phyloP scores from a whole-genome alignment of 2,329 filamentous ascomycete genomes.

The Eutypella sp. region DNA sequence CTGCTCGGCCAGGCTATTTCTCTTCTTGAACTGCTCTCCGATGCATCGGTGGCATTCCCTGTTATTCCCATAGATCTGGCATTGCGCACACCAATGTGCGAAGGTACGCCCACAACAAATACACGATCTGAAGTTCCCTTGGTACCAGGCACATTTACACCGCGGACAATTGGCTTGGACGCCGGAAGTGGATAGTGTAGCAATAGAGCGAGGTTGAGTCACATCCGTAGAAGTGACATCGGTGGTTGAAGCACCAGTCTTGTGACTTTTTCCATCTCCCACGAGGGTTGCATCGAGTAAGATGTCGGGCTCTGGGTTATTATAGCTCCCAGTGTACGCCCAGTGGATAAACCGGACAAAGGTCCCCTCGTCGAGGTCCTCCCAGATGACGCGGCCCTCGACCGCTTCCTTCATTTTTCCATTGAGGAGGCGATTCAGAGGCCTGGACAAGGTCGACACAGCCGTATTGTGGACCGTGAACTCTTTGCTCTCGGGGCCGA shows the following conservation, averaged over 20 bases:
- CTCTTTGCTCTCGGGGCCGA: neutral
- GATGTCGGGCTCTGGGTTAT: constrained; percentile 4
- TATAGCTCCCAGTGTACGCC: constrained; percentile 9
- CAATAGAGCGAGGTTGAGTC: too few relatives aligned
- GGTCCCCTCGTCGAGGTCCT: constrained; percentile 10
- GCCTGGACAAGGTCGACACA: constrained; percentile 4
- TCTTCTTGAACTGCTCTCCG: neutral
- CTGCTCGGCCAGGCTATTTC: neutral
- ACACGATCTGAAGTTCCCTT: too few relatives aligned
- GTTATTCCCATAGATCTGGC: too few relatives aligned
- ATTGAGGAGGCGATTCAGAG: constrained; percentile 6
- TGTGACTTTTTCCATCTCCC: neutral
- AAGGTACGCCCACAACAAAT: too few relatives aligned
- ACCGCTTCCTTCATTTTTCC: constrained; percentile 8
- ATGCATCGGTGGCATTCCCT: too few relatives aligned
- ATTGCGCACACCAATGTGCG: too few relatives aligned
- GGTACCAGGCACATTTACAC: too few relatives aligned
- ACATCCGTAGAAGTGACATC: neutral
- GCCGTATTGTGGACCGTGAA: neutral
- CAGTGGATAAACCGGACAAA: constrained; percentile 10
- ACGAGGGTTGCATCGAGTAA: neutral
- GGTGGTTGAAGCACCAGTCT: neutral
- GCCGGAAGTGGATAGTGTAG: too few relatives aligned
- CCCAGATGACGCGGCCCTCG: constrained; percentile 7
- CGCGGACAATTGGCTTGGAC: too few relatives aligned